These are phyloP conservation scores for Pichia sp. DNA, from an alignment of 1,139 yeast species.

Conservation along the genomic window DNA sequence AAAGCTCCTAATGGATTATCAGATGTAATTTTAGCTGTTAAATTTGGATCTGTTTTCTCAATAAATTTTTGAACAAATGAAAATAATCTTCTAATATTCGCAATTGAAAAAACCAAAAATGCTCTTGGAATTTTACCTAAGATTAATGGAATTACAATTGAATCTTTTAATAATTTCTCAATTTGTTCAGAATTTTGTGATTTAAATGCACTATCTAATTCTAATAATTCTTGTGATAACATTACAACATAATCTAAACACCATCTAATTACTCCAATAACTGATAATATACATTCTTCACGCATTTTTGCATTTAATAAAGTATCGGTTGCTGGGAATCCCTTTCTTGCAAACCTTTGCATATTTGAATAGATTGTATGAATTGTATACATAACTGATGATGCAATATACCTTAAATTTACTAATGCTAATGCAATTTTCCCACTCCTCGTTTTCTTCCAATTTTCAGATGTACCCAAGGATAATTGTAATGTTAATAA, in stretches of 20 bases:
- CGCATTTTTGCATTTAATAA: conserved; percentile 49
- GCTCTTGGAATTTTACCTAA: conserved; percentile 68
- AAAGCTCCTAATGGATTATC: conserved; percentile 29
- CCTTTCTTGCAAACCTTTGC: conserved; percentile 35
- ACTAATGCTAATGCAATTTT: conserved; percentile 64
- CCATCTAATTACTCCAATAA: conserved; percentile 76
- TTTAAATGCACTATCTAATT: conserved; percentile 25
- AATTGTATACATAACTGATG: conserved; percentile 69
- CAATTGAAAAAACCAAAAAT: conserved; percentile 60
- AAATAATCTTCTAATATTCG: conserved; percentile 64
- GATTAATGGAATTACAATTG: conserved; percentile 44
- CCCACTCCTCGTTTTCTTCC: conserved; percentile 44
- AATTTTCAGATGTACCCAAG: conserved; percentile 50
- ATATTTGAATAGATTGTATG: conserved; percentile 54
- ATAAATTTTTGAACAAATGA: conserved; percentile 39
- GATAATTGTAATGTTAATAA: conserved; percentile 58
- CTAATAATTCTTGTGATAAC: conserved; percentile 59
- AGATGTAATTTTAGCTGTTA: conserved; percentile 22
- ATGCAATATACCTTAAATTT: conserved; percentile 63
- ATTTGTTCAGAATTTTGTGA: conserved; percentile 18
- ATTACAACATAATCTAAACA: conserved; percentile 62
- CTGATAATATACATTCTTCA: conserved; percentile 52
- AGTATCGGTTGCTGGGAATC: conserved; percentile 35
- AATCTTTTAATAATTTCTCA: conserved; percentile 20
- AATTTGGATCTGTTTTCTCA: conserved; percentile 28